Percentiles rank a stretch among this genome's conserved stretches.
Conservation (phyloP, 257 asterid species). For the Gentiana dahurica region DNA sequence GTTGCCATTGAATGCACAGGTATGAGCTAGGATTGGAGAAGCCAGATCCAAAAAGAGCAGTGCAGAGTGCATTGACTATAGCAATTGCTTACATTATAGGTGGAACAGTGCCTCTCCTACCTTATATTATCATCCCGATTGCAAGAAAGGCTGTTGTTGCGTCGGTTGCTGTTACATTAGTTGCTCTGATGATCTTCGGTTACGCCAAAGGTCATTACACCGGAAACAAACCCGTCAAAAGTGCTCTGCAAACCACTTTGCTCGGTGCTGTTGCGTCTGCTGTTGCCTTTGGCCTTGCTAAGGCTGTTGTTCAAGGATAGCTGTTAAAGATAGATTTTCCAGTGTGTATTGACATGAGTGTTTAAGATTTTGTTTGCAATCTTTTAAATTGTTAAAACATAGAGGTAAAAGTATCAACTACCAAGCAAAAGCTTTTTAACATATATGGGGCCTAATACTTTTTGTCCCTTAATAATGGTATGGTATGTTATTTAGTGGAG, state of each 20-base stretch:
- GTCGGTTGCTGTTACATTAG: conserved; percentile 46
- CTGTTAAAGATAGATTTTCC: no score
- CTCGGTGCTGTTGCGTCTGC: conserved; percentile 98
- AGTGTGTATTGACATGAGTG: no score
- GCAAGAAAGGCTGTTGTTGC: conserved; percentile 62
- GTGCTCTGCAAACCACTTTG: conserved; percentile 69
- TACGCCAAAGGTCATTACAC: conserved; percentile 81
- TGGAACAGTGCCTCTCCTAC: conserved; percentile 75
- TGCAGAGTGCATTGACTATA: conserved; percentile 78
- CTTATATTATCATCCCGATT: conserved; percentile 57
- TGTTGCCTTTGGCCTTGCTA: conserved; percentile 93
- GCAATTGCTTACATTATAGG: conserved; percentile 73
- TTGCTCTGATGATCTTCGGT: conserved; percentile 72
- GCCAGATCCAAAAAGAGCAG: conserved; percentile 84
- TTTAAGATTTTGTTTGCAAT: no score
- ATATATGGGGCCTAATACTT: no score
- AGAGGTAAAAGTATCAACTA: no score
- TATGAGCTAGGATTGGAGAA: conserved; percentile 94
- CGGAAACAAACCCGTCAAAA: conserved; percentile 52
- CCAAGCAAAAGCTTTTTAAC: no score
- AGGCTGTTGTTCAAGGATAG: conserved; percentile 53
- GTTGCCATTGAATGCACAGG: conserved; percentile 16
- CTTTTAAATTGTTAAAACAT: no score
- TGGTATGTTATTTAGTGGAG: no score
- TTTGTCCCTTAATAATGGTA: no score